Evolutionary conservation across 2,329 filamentous ascomycete species (phyloP), one percentile per base, ranked within the genome.

Genomic region (Venturia carpophila): DNA sequence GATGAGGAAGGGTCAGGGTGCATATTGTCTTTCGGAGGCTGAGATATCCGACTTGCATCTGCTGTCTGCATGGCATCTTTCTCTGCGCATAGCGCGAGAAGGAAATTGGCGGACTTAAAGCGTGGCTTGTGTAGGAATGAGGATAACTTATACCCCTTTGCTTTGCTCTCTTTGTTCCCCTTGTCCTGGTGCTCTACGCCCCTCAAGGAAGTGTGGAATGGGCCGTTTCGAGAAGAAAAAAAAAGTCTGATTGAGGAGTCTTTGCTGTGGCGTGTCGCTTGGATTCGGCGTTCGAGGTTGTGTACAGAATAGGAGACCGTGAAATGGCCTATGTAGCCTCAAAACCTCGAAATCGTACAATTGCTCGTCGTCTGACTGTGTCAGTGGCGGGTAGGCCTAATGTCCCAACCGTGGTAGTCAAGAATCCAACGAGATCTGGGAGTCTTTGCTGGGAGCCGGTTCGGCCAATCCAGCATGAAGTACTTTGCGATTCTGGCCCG

Each of bases 41-140:
- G 52, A 39, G 45, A 65, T 60, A 65, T 65, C 64, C 64, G 64
- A 65, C 64, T 62, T 65, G 64, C 64, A 65, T 65, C 52, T 65
- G 64, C 64, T 34, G 64, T 65, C 64, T 65, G 58, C 64, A 52
- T 41, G 27, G 43, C 37, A 64, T 39, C 42, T 60, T 56, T 39
- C 61, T 63, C 61, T 63, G 61, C 61, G 24, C 24, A 39, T 34
- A 11, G 41, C 52, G 45, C 60, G 39, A 62, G 39, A 42, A 52
- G 43, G 17, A 19, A 43, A 13, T 37, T 47, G 56, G 56, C 55
- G 61, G 64, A 30, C 64, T 65, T 65, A 61, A 62, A 65, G 42
- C 24, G 56, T 47, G 41, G 64, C 64, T 65, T 62, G 58, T 65
- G 64, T 56, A 65, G 64, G 64, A 55, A 65, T 65, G 64, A 65